Base-by-base conservation (phyloP, 163 green algal species). In the Coccomyxa subellipsoidea region DNA sequence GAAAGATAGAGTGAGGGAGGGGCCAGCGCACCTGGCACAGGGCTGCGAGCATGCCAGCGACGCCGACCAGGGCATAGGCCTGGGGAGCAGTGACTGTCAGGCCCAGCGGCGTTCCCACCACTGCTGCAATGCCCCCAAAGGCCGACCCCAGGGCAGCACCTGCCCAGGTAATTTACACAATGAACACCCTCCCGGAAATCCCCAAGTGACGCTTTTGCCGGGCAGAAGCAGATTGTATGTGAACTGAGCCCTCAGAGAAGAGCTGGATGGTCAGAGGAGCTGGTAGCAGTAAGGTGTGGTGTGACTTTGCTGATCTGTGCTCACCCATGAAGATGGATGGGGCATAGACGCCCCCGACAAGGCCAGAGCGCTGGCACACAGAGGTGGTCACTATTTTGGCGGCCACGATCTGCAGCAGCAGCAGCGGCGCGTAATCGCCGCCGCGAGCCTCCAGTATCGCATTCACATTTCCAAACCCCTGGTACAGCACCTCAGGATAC, bases 281-380 rank as follows among this genome's bases (percentile, higher is more conserved):
- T n/a, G n/a, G n/a, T n/a, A n/a, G n/a, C n/a, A n/a, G n/a, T n/a
- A n/a, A n/a, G n/a, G n/a, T n/a, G n/a, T n/a, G n/a, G n/a, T n/a
- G n/a, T n/a, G n/a, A n/a, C n/a, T n/a, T n/a, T n/a, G n/a, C n/a
- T 59, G 47, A 18, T 59, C 15, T 36, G 38, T 27, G 39, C 76
- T 23, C 91, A 54, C 96, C 96, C 37, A 99, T 95, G 88, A 99
- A 98, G 40, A 99, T 94, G 12, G 93, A 97, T 7, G 96, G 96
- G 32, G 96, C 96, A 84, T 98, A 99, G 12, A 98, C 85, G 35
- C 96, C 96, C 6, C 96, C 96, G 75, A 98, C 94, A 18, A 97
- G 90, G 8, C 81, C 90, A 76, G 54, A 92, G 37, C 94, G 92
- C 31, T 91, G 89, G 84, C 90, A 98, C 34, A 98, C 82, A 36